A percentile compares a stretch with the other conserved stretches of the same genome.
Conservation (phyloP, 2,329 filamentous ascomycete species). For the Rhynchosporium agropyri region DNA sequence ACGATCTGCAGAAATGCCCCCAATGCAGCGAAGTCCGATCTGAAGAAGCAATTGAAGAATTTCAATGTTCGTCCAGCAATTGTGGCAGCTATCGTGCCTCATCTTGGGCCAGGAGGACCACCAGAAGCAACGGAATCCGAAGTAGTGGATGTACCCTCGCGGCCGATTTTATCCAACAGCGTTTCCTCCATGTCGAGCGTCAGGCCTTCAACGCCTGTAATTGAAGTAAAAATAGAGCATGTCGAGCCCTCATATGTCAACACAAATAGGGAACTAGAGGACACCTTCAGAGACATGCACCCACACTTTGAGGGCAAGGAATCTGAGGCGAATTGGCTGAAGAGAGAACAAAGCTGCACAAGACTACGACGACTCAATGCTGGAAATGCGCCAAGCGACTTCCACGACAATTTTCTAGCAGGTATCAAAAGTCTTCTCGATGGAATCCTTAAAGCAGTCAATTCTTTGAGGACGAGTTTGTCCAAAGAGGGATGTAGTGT, state of each 20-base stretch:
- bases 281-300: conserved; percentile 80
- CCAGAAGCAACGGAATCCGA: conserved; percentile 36
- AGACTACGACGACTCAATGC: conserved; percentile 78
- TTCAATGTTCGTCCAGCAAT: conserved; percentile 88
- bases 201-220: conserved; percentile 61
- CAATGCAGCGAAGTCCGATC: conserved; percentile 80
- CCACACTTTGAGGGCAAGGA: conserved; percentile 84
- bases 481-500: conserved; percentile 84
- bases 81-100: conserved; percentile 76
- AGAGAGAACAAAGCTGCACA: conserved; percentile 77
- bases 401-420: conserved; percentile 67
- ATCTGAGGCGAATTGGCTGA: conserved; percentile 87
- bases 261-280: conserved; percentile 84
- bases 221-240: conserved; percentile 66
- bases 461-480: conserved; percentile 84
- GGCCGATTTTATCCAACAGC: conserved; percentile 53
- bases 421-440: conserved; percentile 77
- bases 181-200: conserved; percentile 49
- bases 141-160: conserved; percentile 46
- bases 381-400: conserved; percentile 82
- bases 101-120: conserved; percentile 59
- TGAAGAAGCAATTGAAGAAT: conserved; percentile 82
- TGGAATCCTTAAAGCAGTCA: conserved; percentile 83
- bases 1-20: conserved; percentile 65
- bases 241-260: conserved; percentile 84